Evolutionary conservation across 2,329 filamentous ascomycete genomes (phyloP).

Genomic region (Clarireedia hainanense): DNA sequence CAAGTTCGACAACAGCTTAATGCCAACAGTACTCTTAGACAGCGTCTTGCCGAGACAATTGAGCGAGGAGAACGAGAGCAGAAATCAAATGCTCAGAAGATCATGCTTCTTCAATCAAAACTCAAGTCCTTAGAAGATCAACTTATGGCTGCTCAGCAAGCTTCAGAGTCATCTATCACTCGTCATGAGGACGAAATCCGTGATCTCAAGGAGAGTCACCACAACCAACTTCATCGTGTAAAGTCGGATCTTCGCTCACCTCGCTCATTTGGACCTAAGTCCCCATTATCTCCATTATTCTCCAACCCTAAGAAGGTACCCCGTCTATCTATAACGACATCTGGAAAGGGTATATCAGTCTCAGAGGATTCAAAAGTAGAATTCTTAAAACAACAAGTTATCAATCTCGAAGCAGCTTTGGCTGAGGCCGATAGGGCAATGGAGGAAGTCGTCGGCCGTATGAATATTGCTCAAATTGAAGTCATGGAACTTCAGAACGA

Average conservation of each 20-base stretch:
- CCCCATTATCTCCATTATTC: slow-evolving; percentile 56
- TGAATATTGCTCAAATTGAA: slow-evolving; percentile 78
- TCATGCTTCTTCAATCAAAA: slow-evolving; percentile 73
- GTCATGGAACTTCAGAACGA: slow-evolving; percentile 71
- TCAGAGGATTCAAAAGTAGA: slow-evolving; percentile 68
- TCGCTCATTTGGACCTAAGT: slow-evolving; percentile 47
- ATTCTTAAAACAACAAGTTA: slow-evolving; percentile 67
- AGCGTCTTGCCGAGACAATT: slow-evolving; percentile 71
- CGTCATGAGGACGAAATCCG: slow-evolving; percentile 82
- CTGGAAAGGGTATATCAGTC: slow-evolving; percentile 52
- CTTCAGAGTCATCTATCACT: slow-evolving; percentile 75
- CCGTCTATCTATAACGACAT: slow-evolving; percentile 39
- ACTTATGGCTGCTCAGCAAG: slow-evolving; percentile 72
- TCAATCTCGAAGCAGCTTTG: slow-evolving; percentile 77
- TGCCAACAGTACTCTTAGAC: slow-evolving; percentile 67
- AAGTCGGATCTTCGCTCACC: slow-evolving; percentile 45
- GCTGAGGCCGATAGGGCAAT: slow-evolving; percentile 71
- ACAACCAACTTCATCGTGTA: slow-evolving; percentile 67
- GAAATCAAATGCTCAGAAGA: slow-evolving; percentile 68
- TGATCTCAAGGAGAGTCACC: slow-evolving; percentile 68
- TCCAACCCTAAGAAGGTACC: slow-evolving; percentile 44
- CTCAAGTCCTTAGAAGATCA: slow-evolving; percentile 79
- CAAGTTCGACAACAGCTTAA: slow-evolving; percentile 75
- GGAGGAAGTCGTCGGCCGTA: slow-evolving; percentile 73
- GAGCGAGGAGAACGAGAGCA: slow-evolving; percentile 78